Evolutionary conservation across 305 asterid genomes (phyloP).

Genomic region (Stenogyne calaminthoides): DNA sequence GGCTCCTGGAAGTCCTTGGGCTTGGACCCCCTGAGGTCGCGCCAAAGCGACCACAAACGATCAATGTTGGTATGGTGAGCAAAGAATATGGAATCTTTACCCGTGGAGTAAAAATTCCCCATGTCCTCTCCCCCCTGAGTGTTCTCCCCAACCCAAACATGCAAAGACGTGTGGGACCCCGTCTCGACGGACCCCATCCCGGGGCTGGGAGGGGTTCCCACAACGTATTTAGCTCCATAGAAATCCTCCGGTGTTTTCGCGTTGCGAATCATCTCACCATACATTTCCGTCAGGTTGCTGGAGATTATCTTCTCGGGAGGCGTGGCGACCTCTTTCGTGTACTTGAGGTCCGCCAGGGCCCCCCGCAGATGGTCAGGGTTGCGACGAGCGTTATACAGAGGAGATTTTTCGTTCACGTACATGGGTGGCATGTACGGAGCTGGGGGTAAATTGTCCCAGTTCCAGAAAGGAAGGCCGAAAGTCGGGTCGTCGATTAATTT

Average conservation of each 20-base stretch:
- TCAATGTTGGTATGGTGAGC: not conserved
- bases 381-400: not conserved
- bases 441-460: not conserved
- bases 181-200: not conserved
- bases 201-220: not conserved
- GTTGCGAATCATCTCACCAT: not conserved
- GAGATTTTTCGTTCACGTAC: not conserved
- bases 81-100: not conserved
- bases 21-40: not conserved
- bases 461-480: constrained; percentile 7
- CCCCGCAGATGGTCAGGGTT: not conserved
- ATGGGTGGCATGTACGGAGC: not conserved
- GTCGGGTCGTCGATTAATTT: not conserved
- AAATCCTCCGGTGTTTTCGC: not conserved
- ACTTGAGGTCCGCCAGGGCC: not conserved
- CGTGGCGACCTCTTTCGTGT: not conserved
- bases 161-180: not conserved
- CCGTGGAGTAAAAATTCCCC: constrained; percentile 1
- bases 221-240: not conserved
- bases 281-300: not conserved
- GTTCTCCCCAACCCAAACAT: not conserved
- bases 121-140: not conserved
- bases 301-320: not conserved
- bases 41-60: not conserved
- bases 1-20: not conserved